Evolutionary conservation across 805 yeast species (phyloP).

Genomic region (Candida nanaspora): DNA sequence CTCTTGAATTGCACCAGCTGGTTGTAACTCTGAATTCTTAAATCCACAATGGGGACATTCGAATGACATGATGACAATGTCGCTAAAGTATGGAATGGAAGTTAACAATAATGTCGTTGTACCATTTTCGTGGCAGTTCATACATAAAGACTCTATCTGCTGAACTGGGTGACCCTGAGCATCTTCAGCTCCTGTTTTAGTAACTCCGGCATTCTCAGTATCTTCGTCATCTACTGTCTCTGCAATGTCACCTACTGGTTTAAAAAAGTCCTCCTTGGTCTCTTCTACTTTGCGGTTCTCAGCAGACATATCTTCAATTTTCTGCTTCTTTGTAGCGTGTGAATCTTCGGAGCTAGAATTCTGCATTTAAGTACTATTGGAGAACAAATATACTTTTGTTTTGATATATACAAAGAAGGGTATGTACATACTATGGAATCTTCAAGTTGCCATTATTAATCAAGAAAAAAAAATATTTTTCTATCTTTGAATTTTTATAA

Average conservation of each 20-base stretch:
- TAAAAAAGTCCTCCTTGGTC: conserved; percentile 37
- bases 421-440: not conserved
- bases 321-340: conserved; percentile 19
- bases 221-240: conserved; percentile 30
- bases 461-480: conserved; percentile 2
- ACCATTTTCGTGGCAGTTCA: conserved; percentile 90
- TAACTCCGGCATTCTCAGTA: conserved; percentile 32
- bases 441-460: not conserved
- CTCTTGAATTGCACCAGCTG: conserved; percentile 89
- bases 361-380: conserved; percentile 8
- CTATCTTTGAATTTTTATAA: not conserved
- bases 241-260: conserved; percentile 55
- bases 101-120: conserved; percentile 78
- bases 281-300: conserved; percentile 4
- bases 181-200: conserved; percentile 70
- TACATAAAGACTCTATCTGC: conserved; percentile 90
- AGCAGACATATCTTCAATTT: conserved; percentile 13
- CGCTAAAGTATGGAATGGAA: conserved; percentile 84
- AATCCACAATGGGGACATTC: conserved; percentile 93
- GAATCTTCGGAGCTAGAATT: conserved; percentile 8
- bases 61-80: conserved; percentile 89
- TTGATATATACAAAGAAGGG: not conserved
- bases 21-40: conserved; percentile 87
- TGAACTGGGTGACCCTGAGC: conserved; percentile 91
- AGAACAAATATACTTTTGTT: not conserved